phyloP scores from a whole-genome alignment of 2,329 filamentous ascomycete genomes.

The Curvularia hawaiiensis region DNA sequence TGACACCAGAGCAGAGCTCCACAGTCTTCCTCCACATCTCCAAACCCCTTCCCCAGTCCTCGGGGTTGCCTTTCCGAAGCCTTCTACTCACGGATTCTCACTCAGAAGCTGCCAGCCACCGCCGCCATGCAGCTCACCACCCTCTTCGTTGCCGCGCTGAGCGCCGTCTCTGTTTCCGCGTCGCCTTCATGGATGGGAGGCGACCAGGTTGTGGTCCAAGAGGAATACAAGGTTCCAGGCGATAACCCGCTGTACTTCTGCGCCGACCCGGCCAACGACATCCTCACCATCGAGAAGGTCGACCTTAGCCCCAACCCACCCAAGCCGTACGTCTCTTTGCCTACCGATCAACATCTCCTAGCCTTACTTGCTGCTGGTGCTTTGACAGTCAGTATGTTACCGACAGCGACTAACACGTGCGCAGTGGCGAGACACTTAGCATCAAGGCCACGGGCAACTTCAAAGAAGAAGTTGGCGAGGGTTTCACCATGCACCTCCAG shows the following conservation, averaged over 20 bases:
- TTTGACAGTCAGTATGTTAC: background rate
- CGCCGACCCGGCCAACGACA: slow-evolving; percentile 68
- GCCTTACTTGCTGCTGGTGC: background rate
- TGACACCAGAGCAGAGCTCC: slow-evolving; percentile 15
- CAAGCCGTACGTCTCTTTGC: slow-evolving; percentile 67
- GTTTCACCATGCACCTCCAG: slow-evolving; percentile 78
- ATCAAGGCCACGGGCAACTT: slow-evolving; percentile 83
- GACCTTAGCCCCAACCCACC: slow-evolving; percentile 88
- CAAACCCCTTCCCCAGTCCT: background rate
- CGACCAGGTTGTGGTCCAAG: slow-evolving; percentile 55
- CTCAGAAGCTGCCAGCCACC: slow-evolving; percentile 2
- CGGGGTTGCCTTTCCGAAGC: background rate
- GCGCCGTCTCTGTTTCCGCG: slow-evolving; percentile 50
- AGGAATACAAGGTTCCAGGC: slow-evolving; percentile 73
- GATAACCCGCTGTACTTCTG: slow-evolving; percentile 87
- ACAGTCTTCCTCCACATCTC: slow-evolving; percentile 6
- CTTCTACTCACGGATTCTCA: background rate
- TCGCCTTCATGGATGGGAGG: slow-evolving; percentile 50
- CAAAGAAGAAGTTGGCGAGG: slow-evolving; percentile 71
- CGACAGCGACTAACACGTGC: slow-evolving; percentile 5
- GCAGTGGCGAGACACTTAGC: slow-evolving; percentile 75
- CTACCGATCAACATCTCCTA: background rate
- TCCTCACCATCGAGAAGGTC: slow-evolving; percentile 77
- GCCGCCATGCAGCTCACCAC: slow-evolving; percentile 43
- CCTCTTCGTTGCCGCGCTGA: slow-evolving; percentile 50